A percentile compares a stretch with the other conserved stretches of the same genome.
Conservation (phyloP, 1,284 basidiomycete genomes). For the Leccinum solheimii region DNA sequence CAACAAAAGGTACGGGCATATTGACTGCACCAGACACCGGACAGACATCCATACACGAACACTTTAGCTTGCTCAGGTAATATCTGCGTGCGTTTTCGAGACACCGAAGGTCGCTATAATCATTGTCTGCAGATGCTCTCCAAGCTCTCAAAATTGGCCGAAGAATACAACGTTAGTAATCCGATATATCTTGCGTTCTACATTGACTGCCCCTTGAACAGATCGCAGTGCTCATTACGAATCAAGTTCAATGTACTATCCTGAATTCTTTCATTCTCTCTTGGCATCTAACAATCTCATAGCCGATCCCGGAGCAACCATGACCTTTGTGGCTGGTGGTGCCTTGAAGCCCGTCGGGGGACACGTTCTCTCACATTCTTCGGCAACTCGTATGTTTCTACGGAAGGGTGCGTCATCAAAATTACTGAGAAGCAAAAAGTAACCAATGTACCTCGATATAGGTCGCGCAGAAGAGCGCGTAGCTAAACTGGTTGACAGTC, state of each 20-base stretch:
- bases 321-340: constrained; percentile 90
- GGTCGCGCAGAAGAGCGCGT: constrained; percentile 93
- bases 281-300: constrained; percentile 16
- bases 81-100: not conserved
- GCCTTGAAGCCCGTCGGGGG: constrained; percentile 87
- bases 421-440: not conserved
- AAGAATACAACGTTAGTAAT: constrained; percentile 75
- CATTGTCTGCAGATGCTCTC: constrained; percentile 70
- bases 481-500: constrained; percentile 93
- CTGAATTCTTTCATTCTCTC: not conserved
- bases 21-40: not conserved
- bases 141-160: constrained; percentile 85
- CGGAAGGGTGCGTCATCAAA: constrained; percentile 68
- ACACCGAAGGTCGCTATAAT: constrained; percentile 3
- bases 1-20: constrained; percentile 73
- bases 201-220: constrained; percentile 39
- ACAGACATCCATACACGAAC: not conserved
- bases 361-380: constrained; percentile 85
- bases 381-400: constrained; percentile 79
- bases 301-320: constrained; percentile 92
- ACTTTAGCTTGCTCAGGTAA: constrained; percentile 63
- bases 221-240: constrained; percentile 86
- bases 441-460: constrained; percentile 29
- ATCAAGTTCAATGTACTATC: constrained; percentile 81
- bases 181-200: constrained; percentile 2